Base-by-base conservation (phyloP, 495 filamentous ascomycete genomes). In the Clohesyomyces aquaticus region DNA sequence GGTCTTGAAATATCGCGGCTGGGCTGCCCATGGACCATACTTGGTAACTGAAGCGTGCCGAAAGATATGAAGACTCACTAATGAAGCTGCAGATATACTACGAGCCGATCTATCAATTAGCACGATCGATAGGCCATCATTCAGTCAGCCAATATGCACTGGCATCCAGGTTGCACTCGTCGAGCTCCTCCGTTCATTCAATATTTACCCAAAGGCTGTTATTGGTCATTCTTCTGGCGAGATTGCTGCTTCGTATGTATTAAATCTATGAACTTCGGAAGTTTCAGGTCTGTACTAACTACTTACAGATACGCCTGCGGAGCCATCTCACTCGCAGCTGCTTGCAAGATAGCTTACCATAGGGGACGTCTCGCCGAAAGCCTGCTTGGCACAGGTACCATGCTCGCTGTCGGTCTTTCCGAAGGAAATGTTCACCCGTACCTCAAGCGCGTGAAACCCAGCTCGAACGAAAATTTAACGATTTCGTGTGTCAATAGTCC, bases 211-310 rank as follows among this genome's bases (percentile, higher is more conserved):
- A 4, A 8, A 6, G 1, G 38, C 26, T 14, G 63, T 66, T 1
- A 35, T 61, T 2, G 63, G 63, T 0, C 63, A 66, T 32, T 66
- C 63, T 8, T 41, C 25, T 21, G 63, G 63, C 3, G 63, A 66
- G 27, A 66, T 66, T 41, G 63, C 48, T 3, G 63, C 63, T 16
- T 56, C 63, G n/a, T n/a, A n/a, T n/a, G n/a, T n/a, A n/a, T n/a
- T n/a, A n/a, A n/a, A n/a, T n/a, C n/a, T n/a, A n/a, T n/a, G n/a
- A n/a, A n/a, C n/a, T n/a, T n/a, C n/a, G n/a, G n/a, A n/a, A n/a
- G n/a, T n/a, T n/a, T n/a, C n/a, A n/a, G n/a, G n/a, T n/a, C n/a
- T n/a, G n/a, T n/a, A n/a, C n/a, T n/a, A n/a, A n/a, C n/a, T n/a
- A n/a, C n/a, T n/a, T n/a, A n/a, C n/a, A n/a, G n/a, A 25, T 60